phyloP scores from a whole-genome alignment of 2,329 filamentous ascomycete genomes.

The Aspergillus fructus region DNA sequence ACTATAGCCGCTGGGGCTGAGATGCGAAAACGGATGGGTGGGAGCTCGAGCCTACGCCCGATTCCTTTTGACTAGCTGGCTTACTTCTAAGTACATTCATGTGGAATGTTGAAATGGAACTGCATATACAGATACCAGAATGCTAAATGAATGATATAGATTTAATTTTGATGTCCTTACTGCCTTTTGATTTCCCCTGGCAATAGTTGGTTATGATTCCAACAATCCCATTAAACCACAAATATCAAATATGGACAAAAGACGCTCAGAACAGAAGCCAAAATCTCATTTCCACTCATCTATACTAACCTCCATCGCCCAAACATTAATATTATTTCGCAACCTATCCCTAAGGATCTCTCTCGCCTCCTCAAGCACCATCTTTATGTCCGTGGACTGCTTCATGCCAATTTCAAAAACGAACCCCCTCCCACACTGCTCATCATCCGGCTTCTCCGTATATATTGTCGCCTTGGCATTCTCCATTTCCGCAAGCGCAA shows the following conservation, averaged over 20 bases:
- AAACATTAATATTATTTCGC: background rate
- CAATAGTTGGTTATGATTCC: background rate
- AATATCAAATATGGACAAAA: background rate
- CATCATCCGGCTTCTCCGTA: background rate
- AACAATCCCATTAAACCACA: background rate
- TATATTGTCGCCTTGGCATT: constrained; percentile 1
- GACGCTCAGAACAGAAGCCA: background rate
- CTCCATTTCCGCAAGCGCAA: constrained; percentile 1
- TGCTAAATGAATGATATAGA: background rate
- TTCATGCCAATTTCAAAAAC: background rate
- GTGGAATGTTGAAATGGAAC: background rate
- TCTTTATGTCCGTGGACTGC: background rate
- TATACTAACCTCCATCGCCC: background rate
- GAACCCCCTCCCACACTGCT: background rate
- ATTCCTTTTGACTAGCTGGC: constrained; percentile 47
- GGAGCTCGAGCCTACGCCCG: constrained; percentile 60
- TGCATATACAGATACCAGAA: background rate
- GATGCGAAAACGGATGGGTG: constrained; percentile 71
- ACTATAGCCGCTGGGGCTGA: constrained; percentile 88
- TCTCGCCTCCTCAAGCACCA: background rate
- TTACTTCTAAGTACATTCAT: background rate
- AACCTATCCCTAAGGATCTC: background rate
- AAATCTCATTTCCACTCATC: background rate
- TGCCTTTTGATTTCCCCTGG: background rate
- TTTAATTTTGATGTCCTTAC: background rate